These are phyloP conservation scores for Aspergillus arachidicola DNA, from an alignment of 2,329 filamentous ascomycete genomes.

Conservation along the genomic window DNA sequence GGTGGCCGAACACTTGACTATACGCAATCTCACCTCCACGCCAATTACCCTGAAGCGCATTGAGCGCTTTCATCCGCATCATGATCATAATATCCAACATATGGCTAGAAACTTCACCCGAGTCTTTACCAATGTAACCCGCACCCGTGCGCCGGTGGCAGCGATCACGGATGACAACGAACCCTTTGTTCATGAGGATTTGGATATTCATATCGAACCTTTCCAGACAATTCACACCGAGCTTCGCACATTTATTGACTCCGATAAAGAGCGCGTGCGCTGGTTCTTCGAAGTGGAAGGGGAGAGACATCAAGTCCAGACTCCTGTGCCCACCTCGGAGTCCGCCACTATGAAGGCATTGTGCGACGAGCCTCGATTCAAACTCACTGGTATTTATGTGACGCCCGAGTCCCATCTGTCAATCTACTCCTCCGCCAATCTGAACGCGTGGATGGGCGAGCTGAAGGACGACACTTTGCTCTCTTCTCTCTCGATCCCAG, in stretches of 20 bases:
- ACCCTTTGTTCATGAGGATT: constrained; percentile 63
- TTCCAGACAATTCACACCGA: constrained; percentile 69
- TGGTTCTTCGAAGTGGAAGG: constrained; percentile 69
- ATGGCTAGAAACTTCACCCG: constrained; percentile 53
- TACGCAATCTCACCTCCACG: constrained; percentile 79
- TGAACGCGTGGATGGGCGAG: constrained; percentile 78
- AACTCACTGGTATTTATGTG: constrained; percentile 69
- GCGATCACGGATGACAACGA: constrained; percentile 55
- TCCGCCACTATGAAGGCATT: constrained; percentile 65
- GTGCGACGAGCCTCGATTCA: constrained; percentile 53
- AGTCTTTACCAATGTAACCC: constrained; percentile 45
- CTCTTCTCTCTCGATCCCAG: constrained; percentile 83
- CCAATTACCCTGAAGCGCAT: constrained; percentile 72
- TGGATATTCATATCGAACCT: constrained; percentile 65
- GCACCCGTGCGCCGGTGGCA: constrained; percentile 48
- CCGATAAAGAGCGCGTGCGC: constrained; percentile 67
- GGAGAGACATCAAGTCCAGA: constrained; percentile 72
- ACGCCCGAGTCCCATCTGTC: constrained; percentile 56
- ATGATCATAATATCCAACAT: constrained; percentile 43
- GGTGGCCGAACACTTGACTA: constrained; percentile 57
- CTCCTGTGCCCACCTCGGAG: constrained; percentile 63
- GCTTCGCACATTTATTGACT: constrained; percentile 60
- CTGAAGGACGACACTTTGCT: constrained; percentile 73
- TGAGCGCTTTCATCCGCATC: constrained; percentile 69
- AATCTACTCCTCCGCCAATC: constrained; percentile 71